Evolutionary conservation across 148 eudicot genomes (phyloP).

Genomic region (Rhododendron ovatum): DNA sequence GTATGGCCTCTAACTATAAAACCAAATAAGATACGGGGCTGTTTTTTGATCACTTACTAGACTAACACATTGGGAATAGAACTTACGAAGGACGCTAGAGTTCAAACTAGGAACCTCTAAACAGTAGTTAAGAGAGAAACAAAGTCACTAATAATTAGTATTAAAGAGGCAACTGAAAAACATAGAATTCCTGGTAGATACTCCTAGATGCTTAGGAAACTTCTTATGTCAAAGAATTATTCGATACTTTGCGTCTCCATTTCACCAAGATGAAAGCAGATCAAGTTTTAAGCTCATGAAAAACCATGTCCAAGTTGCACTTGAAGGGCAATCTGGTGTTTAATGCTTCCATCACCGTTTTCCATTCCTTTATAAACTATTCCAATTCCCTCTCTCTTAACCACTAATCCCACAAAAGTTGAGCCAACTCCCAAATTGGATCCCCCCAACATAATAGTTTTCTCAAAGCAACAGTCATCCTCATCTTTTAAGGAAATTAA

Average conservation of each 20-base stretch:
- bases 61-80: not conserved
- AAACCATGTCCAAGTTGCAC: not conserved
- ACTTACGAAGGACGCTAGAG: not conserved
- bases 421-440: not conserved
- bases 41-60: not conserved
- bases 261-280: not conserved
- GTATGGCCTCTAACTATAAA: not conserved
- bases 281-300: not conserved
- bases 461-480: not conserved
- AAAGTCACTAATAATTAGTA: not conserved
- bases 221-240: not conserved
- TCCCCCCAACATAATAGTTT: not conserved
- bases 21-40: not conserved
- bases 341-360: not conserved
- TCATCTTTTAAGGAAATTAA: not conserved
- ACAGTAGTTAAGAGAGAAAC: not conserved
- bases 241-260: not conserved
- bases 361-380: not conserved
- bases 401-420: not conserved
- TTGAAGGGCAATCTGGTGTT: not conserved
- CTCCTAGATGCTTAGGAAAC: not conserved
- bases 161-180: not conserved
- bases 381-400: not conserved
- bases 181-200: not conserved
- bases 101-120: not conserved